Evolutionary conservation across 1,284 basidiomycete species (phyloP), one percentile per base, ranked within the genome.

Genomic region (Schizophyllum amplum): DNA sequence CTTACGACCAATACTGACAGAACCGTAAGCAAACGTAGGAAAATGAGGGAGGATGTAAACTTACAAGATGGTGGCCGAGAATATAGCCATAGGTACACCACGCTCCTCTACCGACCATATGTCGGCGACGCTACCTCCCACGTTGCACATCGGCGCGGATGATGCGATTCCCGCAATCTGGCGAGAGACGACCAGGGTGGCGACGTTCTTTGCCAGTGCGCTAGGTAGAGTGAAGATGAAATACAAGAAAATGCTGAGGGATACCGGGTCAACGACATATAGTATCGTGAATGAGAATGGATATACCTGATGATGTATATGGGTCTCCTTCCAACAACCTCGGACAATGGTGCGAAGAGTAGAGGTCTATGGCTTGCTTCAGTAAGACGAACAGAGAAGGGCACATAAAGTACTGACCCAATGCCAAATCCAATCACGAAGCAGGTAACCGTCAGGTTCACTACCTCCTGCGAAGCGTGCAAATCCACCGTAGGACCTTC

Each of bases 1-100:
- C 20, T 4, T 50, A 21, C 48, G 24, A 2, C 48, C 33, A 42
- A 42, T 42, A 17, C 33, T 42, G n/a, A n/a, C n/a, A n/a, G n/a
- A n/a, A n/a, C n/a, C 7, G 33, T 42, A 17, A 42, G 33, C 33
- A 9, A n/a, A n/a, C n/a, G 11, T 2, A 7, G 0, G 17, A 27
- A 53, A 26, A 27, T 24, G 50, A 17, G 13, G n/a, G 6, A 47
- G 24, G 21, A 11, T n/a, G 33, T 23, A n/a, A 6, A 63, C 70
- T 52, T 53, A 81, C 65, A 86, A 85, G 5, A 86, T 79, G 4
- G 83, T 82, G 5, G 81, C 69, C 7, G 80, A 75, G 67, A 86
- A 86, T 56, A 84, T 62, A 4, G 80, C 78, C 71, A 88, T 78
- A 0, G 86, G 84, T 21, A 81, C 74, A 7, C 85, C 85, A 24